phyloP scores from a whole-genome alignment of 23 red algal species.

The Gracilaria domingensis region DNA sequence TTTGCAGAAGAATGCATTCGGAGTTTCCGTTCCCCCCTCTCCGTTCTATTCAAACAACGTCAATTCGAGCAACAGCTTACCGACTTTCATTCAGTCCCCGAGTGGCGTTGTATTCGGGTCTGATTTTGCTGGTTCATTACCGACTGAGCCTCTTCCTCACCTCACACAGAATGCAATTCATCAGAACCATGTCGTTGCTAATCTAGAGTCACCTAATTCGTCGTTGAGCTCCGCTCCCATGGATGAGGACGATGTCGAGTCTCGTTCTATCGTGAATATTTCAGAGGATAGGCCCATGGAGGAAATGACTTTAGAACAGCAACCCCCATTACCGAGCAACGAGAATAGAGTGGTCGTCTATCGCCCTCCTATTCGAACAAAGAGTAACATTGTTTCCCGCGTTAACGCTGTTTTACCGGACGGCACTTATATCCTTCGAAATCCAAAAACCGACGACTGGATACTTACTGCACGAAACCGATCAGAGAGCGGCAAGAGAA shows the following conservation, averaged over 20 bases:
- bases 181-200: slow-evolving; percentile 4
- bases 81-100: not conserved
- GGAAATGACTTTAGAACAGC: slow-evolving; percentile 28
- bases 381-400: not conserved
- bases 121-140: slow-evolving; percentile 54
- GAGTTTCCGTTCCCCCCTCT: slow-evolving; percentile 34
- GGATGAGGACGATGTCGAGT: not conserved
- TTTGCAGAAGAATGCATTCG: slow-evolving; percentile 39
- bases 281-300: not conserved
- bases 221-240: slow-evolving; percentile 36
- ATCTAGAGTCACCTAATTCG: slow-evolving; percentile 22
- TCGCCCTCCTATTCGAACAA: slow-evolving; percentile 47
- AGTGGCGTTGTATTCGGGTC: slow-evolving; percentile 45
- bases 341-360: slow-evolving; percentile 63
- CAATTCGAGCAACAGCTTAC: not conserved
- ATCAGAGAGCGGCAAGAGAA: slow-evolving; percentile 18
- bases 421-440: slow-evolving; percentile 29
- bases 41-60: slow-evolving; percentile 43
- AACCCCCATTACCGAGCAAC: not conserved
- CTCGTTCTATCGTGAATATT: not conserved
- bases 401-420: slow-evolving; percentile 44
- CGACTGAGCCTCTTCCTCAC: not conserved
- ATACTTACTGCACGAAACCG: slow-evolving; percentile 25
- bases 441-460: slow-evolving; percentile 35
- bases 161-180: not conserved